Evolutionary conservation across 805 yeast species (phyloP), one percentile per base, ranked within the genome.

Genomic region (Candida corydali): DNA sequence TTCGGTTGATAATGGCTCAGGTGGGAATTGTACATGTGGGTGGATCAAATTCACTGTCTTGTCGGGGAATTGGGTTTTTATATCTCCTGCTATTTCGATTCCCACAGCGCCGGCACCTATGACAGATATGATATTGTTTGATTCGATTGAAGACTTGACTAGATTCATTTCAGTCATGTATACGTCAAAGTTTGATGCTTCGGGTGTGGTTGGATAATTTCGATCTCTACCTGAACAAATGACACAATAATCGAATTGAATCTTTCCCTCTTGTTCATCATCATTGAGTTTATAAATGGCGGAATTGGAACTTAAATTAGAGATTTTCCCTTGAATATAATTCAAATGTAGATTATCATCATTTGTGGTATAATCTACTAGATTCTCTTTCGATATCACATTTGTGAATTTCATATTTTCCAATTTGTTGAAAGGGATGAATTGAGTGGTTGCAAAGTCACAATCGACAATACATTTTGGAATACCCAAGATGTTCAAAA

Each of bases 141-240:
- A 29, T 11, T 49, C 51, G 32, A 75, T 60, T n/a, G 52, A 49
- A 1, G 46, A 44, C 18, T 47, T 45, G 26, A 63, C 57, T 15
- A 49, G 44, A 3, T 40, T 34, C 76, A 75, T 73, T 44, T 76
- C 80, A 14, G 51, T 39, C 18, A 65, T 38, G 44, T 59, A 74
- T 12, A 59, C 57, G 10, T 31, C 29, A 34, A 49, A 54, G n/a
- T 20, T 12, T 14, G 10, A 7, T 0, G 70, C 76, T n/a, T 56
- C 47, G 3, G 80, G 80, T 24, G 75, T 73, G 25, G 72, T 65
- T 10, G 80, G 81, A 77, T 78, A 74, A 28, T 57, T 55, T 41
- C 80, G 55, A 36, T 73, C 59, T 49, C 80, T 57, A 1, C 80
- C 80, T 2, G 73, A 53, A 4, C 78, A 75, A 36, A 63, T 49